These are phyloP conservation scores for Purpureocillium lavendulum DNA, from an alignment of 2,329 filamentous ascomycete genomes.

Conservation along the genomic window DNA sequence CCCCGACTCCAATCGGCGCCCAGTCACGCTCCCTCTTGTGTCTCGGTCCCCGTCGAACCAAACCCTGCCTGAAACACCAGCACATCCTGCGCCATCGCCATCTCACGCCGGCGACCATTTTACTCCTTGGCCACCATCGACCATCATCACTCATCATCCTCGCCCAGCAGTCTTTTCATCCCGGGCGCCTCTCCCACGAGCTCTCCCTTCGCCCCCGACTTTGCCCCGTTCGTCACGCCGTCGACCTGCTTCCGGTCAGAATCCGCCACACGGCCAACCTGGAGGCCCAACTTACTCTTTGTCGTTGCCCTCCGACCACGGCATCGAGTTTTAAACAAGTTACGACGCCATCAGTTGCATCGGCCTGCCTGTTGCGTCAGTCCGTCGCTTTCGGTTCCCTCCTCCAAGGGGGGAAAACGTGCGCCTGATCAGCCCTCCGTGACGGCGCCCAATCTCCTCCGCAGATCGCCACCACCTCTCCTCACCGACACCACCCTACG, in stretches of 20 bases:
- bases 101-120: constrained; percentile 7
- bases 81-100: constrained; percentile 6
- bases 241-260: constrained; percentile 3
- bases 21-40: constrained; percentile 1
- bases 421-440: background rate
- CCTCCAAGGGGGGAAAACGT: constrained; percentile 1
- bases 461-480: background rate
- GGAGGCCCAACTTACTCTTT: constrained; percentile 1
- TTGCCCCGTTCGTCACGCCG: background rate
- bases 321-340: background rate
- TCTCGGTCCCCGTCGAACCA: background rate
- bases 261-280: constrained; percentile 8
- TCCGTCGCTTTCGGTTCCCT: background rate
- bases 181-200: background rate
- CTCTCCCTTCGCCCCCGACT: background rate
- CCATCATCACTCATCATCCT: constrained; percentile 3
- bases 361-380: constrained; percentile 1
- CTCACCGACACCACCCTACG: background rate
- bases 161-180: constrained; percentile 4
- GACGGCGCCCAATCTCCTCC: background rate
- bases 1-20: background rate
- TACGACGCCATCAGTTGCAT: background rate
- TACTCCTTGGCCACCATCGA: constrained; percentile 6
- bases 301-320: background rate
- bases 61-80: constrained; percentile 7